phyloP scores from a whole-genome alignment of 805 yeast species.

The Candida patagonica region DNA sequence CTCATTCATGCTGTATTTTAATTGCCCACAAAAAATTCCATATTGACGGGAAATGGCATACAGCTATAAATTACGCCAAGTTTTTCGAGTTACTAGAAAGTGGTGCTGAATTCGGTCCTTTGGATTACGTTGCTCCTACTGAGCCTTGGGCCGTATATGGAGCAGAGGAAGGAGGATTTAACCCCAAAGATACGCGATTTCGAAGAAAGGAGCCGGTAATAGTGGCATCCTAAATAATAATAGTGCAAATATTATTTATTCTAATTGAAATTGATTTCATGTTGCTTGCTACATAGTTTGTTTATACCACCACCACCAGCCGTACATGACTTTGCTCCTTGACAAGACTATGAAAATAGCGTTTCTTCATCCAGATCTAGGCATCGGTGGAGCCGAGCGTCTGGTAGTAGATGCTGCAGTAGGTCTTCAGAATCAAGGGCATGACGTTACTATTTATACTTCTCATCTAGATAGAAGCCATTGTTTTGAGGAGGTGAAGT shows the following conservation, averaged over 20 bases:
- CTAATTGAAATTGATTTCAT: background rate
- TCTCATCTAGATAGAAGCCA: constrained; percentile 84
- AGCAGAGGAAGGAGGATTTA: constrained; percentile 75
- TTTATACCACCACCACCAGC: no score
- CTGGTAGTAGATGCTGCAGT: constrained; percentile 94
- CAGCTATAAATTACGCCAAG: constrained; percentile 75
- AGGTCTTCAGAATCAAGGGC: constrained; percentile 62
- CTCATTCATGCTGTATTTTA: constrained; percentile 86
- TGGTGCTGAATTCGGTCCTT: constrained; percentile 56
- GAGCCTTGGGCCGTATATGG: constrained; percentile 93
- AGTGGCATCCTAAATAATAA: background rate
- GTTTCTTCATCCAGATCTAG: constrained; percentile 90
- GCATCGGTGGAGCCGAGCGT: constrained; percentile 97
- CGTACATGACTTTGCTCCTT: background rate
- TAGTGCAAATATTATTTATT: background rate
- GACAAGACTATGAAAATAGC: constrained; percentile 47
- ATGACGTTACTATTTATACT: constrained; percentile 63
- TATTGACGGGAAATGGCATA: constrained; percentile 68
- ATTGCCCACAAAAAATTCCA: constrained; percentile 69
- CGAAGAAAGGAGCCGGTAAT: constrained; percentile 42
- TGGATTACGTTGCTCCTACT: constrained; percentile 74
- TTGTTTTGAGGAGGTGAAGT: constrained; percentile 84
- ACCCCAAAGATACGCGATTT: constrained; percentile 69
- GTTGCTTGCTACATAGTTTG: background rate
- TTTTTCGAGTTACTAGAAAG: constrained; percentile 62